phyloP scores from a whole-genome alignment of 1,284 basidiomycete genomes.

The Dichomitus squalens region DNA sequence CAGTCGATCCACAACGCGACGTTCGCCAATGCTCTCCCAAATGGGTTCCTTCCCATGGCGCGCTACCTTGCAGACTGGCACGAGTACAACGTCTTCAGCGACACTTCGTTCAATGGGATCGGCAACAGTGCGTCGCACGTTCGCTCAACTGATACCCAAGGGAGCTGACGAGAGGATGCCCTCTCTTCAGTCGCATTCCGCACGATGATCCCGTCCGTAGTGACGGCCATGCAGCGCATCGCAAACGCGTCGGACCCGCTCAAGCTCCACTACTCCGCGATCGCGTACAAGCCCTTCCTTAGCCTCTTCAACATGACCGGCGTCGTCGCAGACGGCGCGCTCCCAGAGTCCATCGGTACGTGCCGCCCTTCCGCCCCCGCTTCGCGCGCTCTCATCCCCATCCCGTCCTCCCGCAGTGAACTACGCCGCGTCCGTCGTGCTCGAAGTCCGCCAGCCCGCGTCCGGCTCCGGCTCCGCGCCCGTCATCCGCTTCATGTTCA shows the following conservation, averaged over 20 bases:
- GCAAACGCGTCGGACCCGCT: conserved; percentile 45
- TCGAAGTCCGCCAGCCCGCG: conserved; percentile 41
- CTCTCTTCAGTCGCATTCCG: conserved; percentile 45
- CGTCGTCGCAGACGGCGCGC: conserved; percentile 32
- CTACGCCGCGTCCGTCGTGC: conserved; percentile 46
- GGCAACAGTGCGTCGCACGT: conserved; percentile 33
- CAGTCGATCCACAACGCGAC: conserved; percentile 50
- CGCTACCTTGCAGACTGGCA: conserved; percentile 54
- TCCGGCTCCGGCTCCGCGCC: conserved; percentile 24
- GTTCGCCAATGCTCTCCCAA: conserved; percentile 34
- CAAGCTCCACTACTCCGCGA: conserved; percentile 45
- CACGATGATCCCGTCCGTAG: conserved; percentile 46
- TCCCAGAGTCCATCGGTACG: conserved; percentile 39
- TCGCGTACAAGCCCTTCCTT: conserved; percentile 58
- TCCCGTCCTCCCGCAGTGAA: conserved; percentile 37
- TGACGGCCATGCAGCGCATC: conserved; percentile 44
- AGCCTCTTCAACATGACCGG: conserved; percentile 56
- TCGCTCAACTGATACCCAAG: neutral
- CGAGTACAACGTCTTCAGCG: conserved; percentile 51
- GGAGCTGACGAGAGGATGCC: neutral
- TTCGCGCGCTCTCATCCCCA: neutral
- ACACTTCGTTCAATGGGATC: conserved; percentile 39
- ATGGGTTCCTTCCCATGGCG: conserved; percentile 39
- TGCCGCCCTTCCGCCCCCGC: neutral
- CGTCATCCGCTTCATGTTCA: conserved; percentile 62